Evolutionary conservation across 2,329 filamentous ascomycete genomes (phyloP).

Genomic region (Fusarium sp.): DNA sequence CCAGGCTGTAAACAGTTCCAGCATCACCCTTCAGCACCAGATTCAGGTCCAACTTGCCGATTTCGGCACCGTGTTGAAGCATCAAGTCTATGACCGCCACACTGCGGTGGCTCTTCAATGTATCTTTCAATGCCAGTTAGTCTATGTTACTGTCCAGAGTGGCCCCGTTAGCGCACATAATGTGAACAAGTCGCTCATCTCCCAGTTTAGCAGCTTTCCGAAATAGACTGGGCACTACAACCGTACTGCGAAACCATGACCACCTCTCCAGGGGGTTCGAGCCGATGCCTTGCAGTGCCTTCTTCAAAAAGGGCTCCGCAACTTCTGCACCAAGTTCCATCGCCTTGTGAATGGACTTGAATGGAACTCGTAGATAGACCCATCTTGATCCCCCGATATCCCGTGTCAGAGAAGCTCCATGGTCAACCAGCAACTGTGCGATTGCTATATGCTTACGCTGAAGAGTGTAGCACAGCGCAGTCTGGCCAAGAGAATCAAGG

Average conservation of each 20-base stretch:
- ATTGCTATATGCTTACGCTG: accelerated
- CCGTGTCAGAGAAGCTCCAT: not conserved
- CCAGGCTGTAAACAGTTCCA: no score
- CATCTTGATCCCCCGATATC: not conserved
- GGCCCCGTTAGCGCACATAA: not conserved
- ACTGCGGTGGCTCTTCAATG: no score
- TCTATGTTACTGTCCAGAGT: not conserved
- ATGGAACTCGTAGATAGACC: no score
- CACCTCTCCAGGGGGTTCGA: no score
- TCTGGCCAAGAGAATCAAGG: not conserved
- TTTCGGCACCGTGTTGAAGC: no score
- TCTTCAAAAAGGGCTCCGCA: not conserved
- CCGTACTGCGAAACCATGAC: no score
- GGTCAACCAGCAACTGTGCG: not conserved
- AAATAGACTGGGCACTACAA: no score
- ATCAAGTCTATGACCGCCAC: no score
- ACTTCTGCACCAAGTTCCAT: not conserved
- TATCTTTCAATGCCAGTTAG: no score
- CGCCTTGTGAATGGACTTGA: not conserved
- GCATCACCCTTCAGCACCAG: no score
- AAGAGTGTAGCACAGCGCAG: not conserved
- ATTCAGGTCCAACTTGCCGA: no score
- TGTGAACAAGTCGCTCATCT: not conserved
- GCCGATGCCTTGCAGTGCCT: not conserved
- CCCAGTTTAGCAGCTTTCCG: not conserved